phyloP scores from a whole-genome alignment of 176 grass and related monocot species.

The Bolboschoenus planiculmis region DNA sequence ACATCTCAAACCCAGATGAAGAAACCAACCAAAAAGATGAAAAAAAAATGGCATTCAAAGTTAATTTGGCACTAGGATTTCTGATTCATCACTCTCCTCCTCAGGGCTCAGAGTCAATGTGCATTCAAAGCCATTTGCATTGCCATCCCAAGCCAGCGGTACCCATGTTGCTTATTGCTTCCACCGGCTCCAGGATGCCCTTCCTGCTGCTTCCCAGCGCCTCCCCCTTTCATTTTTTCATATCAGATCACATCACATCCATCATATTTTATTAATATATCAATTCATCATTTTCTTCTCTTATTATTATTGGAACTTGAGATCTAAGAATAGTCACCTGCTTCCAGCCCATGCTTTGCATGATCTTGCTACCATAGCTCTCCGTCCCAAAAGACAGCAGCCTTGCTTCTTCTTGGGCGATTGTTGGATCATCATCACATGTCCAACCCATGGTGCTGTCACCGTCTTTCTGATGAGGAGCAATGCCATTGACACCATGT shows the following conservation, averaged over 20 bases:
- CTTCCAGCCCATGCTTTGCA: constrained; percentile 96
- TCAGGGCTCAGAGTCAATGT: too few relatives aligned
- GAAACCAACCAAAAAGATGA: background rate
- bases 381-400: constrained; percentile 32
- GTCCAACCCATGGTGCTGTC: background rate
- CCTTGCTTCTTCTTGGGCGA: constrained; percentile 35
- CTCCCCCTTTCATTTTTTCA: constrained; percentile 42
- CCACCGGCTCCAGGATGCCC: constrained; percentile 74
- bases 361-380: constrained; percentile 63
- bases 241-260: background rate
- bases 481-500: constrained; percentile 54
- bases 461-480: constrained; percentile 53
- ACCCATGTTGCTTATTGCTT: constrained; percentile 51
- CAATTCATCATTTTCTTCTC: background rate
- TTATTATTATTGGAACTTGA: background rate
- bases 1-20: too few relatives aligned
- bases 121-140: too few relatives aligned
- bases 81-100: background rate
- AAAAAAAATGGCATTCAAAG: background rate
- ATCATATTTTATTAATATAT: background rate
- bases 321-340: constrained; percentile 40
- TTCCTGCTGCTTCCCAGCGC: constrained; percentile 61
- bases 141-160: constrained; percentile 79
- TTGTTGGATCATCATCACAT: constrained; percentile 16
- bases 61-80: background rate